Conservation (phyloP, 2,329 filamentous ascomycete genomes). For the Pyrenophora graminea region DNA sequence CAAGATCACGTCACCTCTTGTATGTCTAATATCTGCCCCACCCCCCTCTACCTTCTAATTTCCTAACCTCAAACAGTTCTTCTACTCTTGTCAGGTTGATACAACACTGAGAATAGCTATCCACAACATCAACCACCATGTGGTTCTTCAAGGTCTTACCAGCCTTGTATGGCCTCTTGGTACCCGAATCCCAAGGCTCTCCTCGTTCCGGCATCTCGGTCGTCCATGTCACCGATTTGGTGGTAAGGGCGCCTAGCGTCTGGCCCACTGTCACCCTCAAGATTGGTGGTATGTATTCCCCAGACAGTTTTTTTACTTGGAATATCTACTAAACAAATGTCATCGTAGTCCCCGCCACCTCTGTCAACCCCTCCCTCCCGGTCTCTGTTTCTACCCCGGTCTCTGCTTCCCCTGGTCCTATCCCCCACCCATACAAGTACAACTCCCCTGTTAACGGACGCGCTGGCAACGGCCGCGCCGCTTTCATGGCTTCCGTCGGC, state of each 20-base stretch:
- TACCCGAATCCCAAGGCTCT: neutral
- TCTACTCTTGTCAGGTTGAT: too few species aligned
- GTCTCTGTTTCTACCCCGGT: neutral
- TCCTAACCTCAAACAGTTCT: too few species aligned
- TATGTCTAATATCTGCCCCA: too few species aligned
- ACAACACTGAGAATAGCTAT: too few species aligned
- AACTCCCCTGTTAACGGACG: neutral
- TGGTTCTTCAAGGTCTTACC: constrained; percentile 1
- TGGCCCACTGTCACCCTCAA: constrained; percentile 9
- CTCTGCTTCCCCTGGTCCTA: neutral
- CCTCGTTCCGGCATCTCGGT: neutral
- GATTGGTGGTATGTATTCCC: constrained; percentile 8
- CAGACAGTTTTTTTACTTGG: neutral
- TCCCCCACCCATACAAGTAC: neutral
- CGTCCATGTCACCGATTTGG: neutral
- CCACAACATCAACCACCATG: constrained; percentile 2
- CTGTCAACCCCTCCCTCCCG: neutral
- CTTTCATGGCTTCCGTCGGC: too few species aligned
- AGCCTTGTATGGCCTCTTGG: constrained; percentile 1
- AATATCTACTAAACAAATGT: neutral
- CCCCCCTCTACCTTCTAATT: too few species aligned
- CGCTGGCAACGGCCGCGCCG: too few species aligned
- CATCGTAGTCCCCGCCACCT: constrained; percentile 3
- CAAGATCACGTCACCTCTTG: too few species aligned
- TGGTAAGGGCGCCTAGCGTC: neutral